Percentiles rank a stretch among this genome's conserved stretches.
phyloP scores from a whole-genome alignment of 2,329 filamentous ascomycete species.

The Aureobasidium sp. region DNA sequence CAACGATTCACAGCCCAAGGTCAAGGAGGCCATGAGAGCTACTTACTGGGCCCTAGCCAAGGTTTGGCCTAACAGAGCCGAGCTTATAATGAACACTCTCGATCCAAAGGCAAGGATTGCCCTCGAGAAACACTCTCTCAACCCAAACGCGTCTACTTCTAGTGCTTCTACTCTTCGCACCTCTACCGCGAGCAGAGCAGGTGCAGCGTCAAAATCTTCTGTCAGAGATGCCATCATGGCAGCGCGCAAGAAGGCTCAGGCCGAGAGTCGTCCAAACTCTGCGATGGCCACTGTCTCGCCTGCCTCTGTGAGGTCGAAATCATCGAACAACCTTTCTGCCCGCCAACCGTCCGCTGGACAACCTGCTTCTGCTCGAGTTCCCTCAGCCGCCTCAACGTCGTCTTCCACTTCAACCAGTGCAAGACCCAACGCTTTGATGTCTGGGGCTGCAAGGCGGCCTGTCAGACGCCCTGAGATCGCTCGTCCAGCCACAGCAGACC shows the following conservation, averaged over 20 bases:
- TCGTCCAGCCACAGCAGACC: constrained; percentile 47
- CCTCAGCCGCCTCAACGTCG: constrained; percentile 21
- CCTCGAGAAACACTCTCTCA: constrained; percentile 73
- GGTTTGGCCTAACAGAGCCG: constrained; percentile 70
- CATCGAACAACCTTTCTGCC: constrained; percentile 11
- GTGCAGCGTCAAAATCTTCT: constrained; percentile 47
- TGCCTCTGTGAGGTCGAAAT: constrained; percentile 27
- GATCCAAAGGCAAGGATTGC: constrained; percentile 72
- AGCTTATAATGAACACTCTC: constrained; percentile 71
- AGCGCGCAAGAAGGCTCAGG: constrained; percentile 55
- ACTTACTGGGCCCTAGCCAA: constrained; percentile 78
- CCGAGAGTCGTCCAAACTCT: constrained; percentile 46
- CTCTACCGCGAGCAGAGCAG: constrained; percentile 18
- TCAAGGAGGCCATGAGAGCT: constrained; percentile 74
- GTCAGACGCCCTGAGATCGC: constrained; percentile 32
- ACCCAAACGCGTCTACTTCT: constrained; percentile 55
- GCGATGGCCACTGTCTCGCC: constrained; percentile 46
- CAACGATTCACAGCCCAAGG: constrained; percentile 80
- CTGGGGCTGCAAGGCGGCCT: constrained; percentile 50
- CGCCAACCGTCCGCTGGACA: constrained; percentile 2
- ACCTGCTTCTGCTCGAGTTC: constrained; percentile 15
- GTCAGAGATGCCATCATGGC: constrained; percentile 78
- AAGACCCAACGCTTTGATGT: constrained; percentile 41
- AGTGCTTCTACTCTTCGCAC: constrained; percentile 35
- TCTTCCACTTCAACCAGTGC: constrained; percentile 21